Evolutionary conservation across 2,329 filamentous ascomycete species (phyloP).

Genomic region (Capronia epimyces): DNA sequence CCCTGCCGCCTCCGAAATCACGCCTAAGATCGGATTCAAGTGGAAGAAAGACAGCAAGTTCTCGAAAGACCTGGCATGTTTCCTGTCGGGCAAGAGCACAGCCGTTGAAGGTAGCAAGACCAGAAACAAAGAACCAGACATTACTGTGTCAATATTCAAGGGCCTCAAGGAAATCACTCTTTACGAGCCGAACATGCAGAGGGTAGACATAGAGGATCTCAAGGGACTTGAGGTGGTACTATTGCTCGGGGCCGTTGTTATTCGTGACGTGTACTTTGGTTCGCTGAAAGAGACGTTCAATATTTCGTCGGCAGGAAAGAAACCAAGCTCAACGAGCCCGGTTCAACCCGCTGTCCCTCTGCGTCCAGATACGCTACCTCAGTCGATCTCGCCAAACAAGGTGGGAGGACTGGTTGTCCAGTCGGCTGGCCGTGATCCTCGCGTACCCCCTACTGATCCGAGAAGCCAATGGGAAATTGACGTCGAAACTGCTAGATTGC

Average conservation of each 20-base stretch:
- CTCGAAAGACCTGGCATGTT: conserved; percentile 82
- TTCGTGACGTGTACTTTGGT: conserved; percentile 58
- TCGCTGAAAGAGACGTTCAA: conserved; percentile 74
- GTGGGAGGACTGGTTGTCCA: conserved; percentile 24
- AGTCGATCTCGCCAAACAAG: conserved; percentile 19
- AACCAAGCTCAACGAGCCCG: conserved; percentile 29
- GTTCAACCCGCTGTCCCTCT: conserved; percentile 13
- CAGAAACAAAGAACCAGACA: conserved; percentile 86
- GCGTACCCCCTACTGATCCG: conserved; percentile 44
- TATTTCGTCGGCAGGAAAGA: conserved; percentile 41
- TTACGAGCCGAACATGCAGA: conserved; percentile 85
- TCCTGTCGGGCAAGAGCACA: conserved; percentile 71
- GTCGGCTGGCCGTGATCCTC: conserved; percentile 18
- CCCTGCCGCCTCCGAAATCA: conserved; percentile 49
- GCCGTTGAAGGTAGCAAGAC: conserved; percentile 58
- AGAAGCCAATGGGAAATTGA: conserved; percentile 50
- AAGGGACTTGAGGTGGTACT: conserved; percentile 87
- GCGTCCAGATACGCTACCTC: conserved; percentile 2
- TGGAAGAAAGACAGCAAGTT: conserved; percentile 87
- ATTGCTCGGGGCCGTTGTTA: conserved; percentile 54
- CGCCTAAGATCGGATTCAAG: conserved; percentile 73
- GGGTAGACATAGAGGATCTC: conserved; percentile 87
- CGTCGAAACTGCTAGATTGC: conserved; percentile 45
- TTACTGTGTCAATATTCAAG: conserved; percentile 84
- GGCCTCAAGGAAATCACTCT: conserved; percentile 72